Evolutionary conservation across 768 basidiomycete genomes (phyloP), one percentile per base, ranked within the genome.

Genomic region (Russula emetica): DNA sequence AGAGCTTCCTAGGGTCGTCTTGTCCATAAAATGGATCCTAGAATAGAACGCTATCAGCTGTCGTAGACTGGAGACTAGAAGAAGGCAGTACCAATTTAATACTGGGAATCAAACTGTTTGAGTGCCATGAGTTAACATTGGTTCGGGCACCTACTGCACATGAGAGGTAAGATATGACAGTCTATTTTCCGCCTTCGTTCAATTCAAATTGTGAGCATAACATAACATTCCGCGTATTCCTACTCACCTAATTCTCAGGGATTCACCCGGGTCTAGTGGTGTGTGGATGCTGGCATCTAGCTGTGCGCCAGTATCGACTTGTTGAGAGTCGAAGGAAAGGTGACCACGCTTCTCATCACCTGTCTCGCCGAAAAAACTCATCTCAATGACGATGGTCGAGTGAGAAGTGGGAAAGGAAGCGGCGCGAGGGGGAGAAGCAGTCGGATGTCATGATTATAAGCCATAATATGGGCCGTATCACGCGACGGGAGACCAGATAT

Each of bases 21-120:
- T 88, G 66, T 89, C 88, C 85, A 88, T 88, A 64, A 85, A 88
- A 70, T 89, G 87, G n/a, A 90, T 79, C 81, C 87, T 69, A 36
- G 84, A 63, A 61, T 64, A 36, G 85, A 63, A 61, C 4, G 63
- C 68, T 11, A 62, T 71, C 68, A 24, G n/a, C 40, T n/a, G 16
- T n/a, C 51, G 14, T 34, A 24, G 5, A 11, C 10, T 24, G 8
- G 10, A 28, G 20, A 40, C 14, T 22, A 10, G 42, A 26, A 28
- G 16, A 16, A 8, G 53, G 14, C 16, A 76, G 38, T 69, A 85
- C 83, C 79, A 84, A 67, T 85, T 86, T 38, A 85, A 78, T 30
- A 76, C 85, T 85, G 58, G 5, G 61, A 55, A 47, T 5, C 38
- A 42, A 30, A 3, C 44, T 26, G n/a, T 32, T 60, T 62, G 36